Conservation (phyloP, 192 early-diverging fungal genomes). For the Linderina pennispora region DNA sequence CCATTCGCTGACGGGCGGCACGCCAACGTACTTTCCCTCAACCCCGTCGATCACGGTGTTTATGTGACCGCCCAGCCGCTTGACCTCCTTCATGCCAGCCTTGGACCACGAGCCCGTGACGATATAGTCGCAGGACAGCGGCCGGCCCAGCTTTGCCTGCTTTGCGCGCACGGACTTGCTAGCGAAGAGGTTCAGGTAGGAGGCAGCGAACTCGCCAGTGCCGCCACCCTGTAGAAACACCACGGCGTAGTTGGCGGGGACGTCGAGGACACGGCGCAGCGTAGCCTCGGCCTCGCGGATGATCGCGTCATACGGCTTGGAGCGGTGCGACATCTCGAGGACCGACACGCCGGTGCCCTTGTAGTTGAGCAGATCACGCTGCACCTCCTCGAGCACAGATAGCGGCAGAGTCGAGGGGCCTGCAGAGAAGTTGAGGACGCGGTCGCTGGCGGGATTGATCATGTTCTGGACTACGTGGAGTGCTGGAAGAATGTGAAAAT, state of each 20-base stretch:
- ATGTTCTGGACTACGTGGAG: no score
- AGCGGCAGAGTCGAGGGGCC: conserved; percentile 88
- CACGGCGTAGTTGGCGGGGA: conserved; percentile 88
- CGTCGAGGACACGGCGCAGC: conserved; percentile 62
- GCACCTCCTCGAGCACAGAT: conserved; percentile 76
- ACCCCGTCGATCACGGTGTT: conserved; percentile 78
- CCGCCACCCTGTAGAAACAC: conserved; percentile 96
- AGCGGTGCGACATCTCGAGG: conserved; percentile 95
- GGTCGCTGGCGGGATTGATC: conserved; percentile 17
- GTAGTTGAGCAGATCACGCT: conserved; percentile 79
- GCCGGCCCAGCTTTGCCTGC: conserved; percentile 33
- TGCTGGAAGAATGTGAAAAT: no score
- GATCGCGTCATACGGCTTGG: conserved; percentile 71
- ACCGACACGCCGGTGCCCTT: conserved; percentile 80
- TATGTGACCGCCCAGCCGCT: conserved; percentile 68
- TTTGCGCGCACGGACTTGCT: conserved; percentile 43
- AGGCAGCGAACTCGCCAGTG: conserved; percentile 83
- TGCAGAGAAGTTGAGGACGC: conserved; percentile 78
- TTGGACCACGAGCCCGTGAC: conserved; percentile 90
- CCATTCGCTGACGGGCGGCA: conserved; percentile 62
- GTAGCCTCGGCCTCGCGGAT: conserved; percentile 67
- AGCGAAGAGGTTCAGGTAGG: conserved; percentile 86
- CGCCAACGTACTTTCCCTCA: conserved; percentile 32
- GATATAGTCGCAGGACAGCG: conserved; percentile 75
- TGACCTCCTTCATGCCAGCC: conserved; percentile 81